phyloP scores from a whole-genome alignment of 2,329 filamentous ascomycete species.

The Sclerotinia borealis region DNA sequence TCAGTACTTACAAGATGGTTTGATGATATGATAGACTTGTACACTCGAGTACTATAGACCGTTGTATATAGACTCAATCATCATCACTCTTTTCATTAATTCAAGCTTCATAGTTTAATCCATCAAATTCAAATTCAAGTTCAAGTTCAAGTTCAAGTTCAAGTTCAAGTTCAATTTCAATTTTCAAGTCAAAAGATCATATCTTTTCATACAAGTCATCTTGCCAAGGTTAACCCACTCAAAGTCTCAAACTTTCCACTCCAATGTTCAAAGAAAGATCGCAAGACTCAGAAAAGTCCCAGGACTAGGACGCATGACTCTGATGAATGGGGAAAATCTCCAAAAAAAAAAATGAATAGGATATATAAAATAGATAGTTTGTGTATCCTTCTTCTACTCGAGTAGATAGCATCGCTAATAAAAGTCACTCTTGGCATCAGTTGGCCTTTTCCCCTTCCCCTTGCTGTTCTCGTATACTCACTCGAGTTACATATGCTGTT shows the following conservation, averaged over 20 bases:
- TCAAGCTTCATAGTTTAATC: neutral
- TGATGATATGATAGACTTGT: no score
- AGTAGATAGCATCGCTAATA: neutral
- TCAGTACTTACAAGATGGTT: neutral
- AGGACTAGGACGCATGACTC: neutral
- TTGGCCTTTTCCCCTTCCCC: neutral
- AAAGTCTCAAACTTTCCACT: neutral
- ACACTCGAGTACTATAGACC: no score
- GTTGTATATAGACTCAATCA: neutral
- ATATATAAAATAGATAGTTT: no score
- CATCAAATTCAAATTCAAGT: neutral
- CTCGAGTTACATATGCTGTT: no score
- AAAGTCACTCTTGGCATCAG: neutral
- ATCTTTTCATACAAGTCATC: slow-evolving; percentile 3
- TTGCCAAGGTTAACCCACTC: slow-evolving; percentile 4
- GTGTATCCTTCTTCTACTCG: no score
- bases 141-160: no score
- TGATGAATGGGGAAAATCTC: neutral
- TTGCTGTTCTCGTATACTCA: neutral
- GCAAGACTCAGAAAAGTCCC: neutral
- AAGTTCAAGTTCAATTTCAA: no score
- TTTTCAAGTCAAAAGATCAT: neutral
- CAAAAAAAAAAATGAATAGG: neutral
- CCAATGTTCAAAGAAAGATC: neutral
- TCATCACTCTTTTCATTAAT: neutral